Percentiles rank a stretch among this genome's conserved stretches.
These are phyloP conservation scores for Fusarium fracticaudum DNA, from an alignment of 2,329 filamentous ascomycete species.

Conservation along the genomic window DNA sequence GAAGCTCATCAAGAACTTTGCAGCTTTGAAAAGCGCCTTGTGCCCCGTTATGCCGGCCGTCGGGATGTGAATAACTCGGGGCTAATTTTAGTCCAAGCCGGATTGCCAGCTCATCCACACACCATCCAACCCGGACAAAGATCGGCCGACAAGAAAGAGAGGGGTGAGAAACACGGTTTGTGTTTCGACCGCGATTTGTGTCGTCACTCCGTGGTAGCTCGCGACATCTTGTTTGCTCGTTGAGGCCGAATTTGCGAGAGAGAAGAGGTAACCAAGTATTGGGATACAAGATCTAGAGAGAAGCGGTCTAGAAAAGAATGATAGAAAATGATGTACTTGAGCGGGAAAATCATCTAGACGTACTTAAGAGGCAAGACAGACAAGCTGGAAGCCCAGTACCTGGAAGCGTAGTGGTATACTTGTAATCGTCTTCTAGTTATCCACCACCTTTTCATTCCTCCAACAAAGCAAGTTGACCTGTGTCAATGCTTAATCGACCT, in stretches of 20 bases:
- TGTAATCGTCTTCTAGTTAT: not conserved
- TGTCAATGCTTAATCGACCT: not conserved
- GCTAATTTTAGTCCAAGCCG: slow-evolving; percentile 43
- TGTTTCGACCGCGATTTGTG: slow-evolving; percentile 25
- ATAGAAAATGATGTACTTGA: not conserved
- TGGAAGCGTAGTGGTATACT: not conserved
- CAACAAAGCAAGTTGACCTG: not conserved
- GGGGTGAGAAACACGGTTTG: slow-evolving; percentile 31
- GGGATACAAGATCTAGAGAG: not conserved
- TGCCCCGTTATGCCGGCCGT: slow-evolving; percentile 21
- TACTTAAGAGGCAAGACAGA: slow-evolving; percentile 3
- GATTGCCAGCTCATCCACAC: slow-evolving; percentile 43
- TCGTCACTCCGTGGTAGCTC: slow-evolving; percentile 29
- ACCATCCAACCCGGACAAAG: slow-evolving; percentile 36
- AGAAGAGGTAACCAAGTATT: not conserved
- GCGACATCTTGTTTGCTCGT: not conserved
- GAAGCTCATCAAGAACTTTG: slow-evolving; percentile 17
- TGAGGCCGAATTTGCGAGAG: not conserved
- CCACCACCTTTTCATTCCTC: slow-evolving; percentile 18
- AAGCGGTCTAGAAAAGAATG: slow-evolving; percentile 13
- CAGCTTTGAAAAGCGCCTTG: slow-evolving; percentile 12
- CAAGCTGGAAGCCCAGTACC: not conserved
- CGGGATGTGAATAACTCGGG: slow-evolving; percentile 29
- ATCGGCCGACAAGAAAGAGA: slow-evolving; percentile 39
- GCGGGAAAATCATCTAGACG: not conserved